A percentile compares a stretch with the other conserved stretches of the same genome.
Conservation (phyloP, 2,329 filamentous ascomycete species). For the Phaeoacremonium minimum region DNA sequence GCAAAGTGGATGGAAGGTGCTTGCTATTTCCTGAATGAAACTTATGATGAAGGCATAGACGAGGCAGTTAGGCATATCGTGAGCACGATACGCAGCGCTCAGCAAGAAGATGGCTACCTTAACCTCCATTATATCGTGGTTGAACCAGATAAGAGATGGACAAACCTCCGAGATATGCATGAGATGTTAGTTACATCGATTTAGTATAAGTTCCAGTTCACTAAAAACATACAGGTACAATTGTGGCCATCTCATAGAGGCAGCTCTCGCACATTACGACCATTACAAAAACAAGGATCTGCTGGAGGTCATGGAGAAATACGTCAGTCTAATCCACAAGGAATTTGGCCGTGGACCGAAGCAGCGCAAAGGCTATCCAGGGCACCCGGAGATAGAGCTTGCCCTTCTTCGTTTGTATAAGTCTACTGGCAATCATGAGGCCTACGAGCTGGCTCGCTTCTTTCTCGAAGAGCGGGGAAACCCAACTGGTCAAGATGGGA, state of each 20-base stretch:
- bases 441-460: slow-evolving; percentile 45
- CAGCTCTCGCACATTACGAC: slow-evolving; percentile 50
- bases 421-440: slow-evolving; percentile 25
- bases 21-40: slow-evolving; percentile 46
- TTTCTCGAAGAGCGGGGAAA: slow-evolving; percentile 57
- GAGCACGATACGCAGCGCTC: slow-evolving; percentile 50
- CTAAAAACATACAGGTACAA: slow-evolving; percentile 40
- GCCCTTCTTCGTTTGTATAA: slow-evolving; percentile 32
- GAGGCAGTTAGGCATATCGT: slow-evolving; percentile 51
- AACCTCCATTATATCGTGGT: slow-evolving; percentile 61
- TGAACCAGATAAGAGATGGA: slow-evolving; percentile 49
- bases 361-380: slow-evolving; percentile 55
- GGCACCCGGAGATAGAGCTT: slow-evolving; percentile 52
- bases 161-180: slow-evolving; percentile 57
- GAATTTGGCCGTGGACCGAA: slow-evolving; percentile 45
- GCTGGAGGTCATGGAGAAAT: slow-evolving; percentile 47
- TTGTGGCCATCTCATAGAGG: slow-evolving; percentile 58
- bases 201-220: slow-evolving; percentile 3
- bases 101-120: slow-evolving; percentile 57
- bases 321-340: slow-evolving; percentile 45
- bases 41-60: slow-evolving; percentile 40
- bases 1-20: slow-evolving; percentile 36
- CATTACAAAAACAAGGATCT: slow-evolving; percentile 47
- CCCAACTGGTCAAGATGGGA: slow-evolving; percentile 38
- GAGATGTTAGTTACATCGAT: slow-evolving; percentile 40